Evolutionary conservation across 2,329 filamentous ascomycete genomes (phyloP).

Genomic region (Beauveria sp.): DNA sequence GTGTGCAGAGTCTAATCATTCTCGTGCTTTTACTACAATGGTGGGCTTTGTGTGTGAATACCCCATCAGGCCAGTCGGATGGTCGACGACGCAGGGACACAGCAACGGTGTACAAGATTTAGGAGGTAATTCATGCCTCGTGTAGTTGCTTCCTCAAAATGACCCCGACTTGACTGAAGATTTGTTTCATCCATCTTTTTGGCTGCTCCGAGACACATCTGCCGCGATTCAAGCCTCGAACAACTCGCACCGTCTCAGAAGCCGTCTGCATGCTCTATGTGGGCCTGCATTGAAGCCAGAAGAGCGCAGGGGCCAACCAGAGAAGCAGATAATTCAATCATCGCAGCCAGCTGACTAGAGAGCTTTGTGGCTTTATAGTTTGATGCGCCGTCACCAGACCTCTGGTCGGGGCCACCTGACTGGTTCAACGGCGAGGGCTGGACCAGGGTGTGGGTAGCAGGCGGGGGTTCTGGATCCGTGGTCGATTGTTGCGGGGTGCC

Average conservation of each 20-base stretch:
- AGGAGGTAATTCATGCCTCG: too few species aligned
- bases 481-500: slow-evolving; percentile 6
- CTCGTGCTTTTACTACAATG: too few species aligned
- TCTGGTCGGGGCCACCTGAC: slow-evolving; percentile 7
- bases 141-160: neutral
- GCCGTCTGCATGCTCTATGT: neutral
- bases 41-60: too few species aligned
- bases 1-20: too few species aligned
- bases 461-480: slow-evolving; percentile 5
- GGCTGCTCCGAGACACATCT: neutral
- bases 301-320: neutral
- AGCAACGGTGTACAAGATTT: too few species aligned
- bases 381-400: slow-evolving; percentile 10
- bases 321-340: neutral
- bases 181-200: neutral
- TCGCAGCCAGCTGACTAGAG: neutral
- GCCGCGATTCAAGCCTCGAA: neutral
- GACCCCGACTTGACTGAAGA: too few species aligned
- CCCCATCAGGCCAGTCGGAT: too few species aligned
- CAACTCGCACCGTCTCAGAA: neutral
- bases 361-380: slow-evolving; percentile 10
- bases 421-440: slow-evolving; percentile 5
- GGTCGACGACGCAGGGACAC: too few species aligned
- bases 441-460: neutral
- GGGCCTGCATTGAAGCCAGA: neutral